Evolutionary conservation across 1,284 basidiomycete genomes (phyloP).

Genomic region (Earliella scabrosa): DNA sequence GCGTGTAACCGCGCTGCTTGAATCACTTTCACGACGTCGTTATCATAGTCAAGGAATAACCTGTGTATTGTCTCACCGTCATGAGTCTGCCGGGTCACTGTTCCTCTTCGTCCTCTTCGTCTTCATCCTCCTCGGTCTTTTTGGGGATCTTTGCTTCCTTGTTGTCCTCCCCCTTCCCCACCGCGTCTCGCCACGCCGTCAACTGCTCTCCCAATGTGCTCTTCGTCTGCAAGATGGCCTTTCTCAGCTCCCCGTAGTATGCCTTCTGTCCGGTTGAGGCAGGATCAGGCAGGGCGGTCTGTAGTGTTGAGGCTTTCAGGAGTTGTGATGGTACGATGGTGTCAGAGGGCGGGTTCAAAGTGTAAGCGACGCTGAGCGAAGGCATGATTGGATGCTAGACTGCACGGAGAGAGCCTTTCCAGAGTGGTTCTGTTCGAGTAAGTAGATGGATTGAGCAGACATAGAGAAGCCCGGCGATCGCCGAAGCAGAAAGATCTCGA

Average conservation of each 20-base stretch:
- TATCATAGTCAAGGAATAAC: background rate
- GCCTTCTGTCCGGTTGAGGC: slow-evolving; percentile 34
- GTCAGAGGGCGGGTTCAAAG: slow-evolving; percentile 50
- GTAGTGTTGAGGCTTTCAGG: slow-evolving; percentile 37
- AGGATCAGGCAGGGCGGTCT: slow-evolving; percentile 39
- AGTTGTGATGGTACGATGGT: slow-evolving; percentile 32
- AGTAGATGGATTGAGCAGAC: no score
- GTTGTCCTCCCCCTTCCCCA: slow-evolving; percentile 61
- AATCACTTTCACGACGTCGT: no score
- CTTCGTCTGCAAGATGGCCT: slow-evolving; percentile 54
- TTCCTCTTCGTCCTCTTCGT: slow-evolving; percentile 41
- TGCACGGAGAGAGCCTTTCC: no score
- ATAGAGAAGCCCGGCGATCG: slow-evolving; percentile 30
- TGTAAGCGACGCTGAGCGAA: slow-evolving; percentile 52
- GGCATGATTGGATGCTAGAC: slow-evolving; percentile 36
- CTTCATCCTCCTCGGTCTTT: slow-evolving; percentile 49
- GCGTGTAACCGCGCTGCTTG: no score
- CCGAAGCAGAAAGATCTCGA: slow-evolving; percentile 18
- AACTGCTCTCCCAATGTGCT: slow-evolving; percentile 61
- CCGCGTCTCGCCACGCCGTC: slow-evolving; percentile 71
- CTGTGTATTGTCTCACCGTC: no score
- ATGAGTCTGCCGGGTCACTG: no score
- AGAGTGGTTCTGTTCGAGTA: no score
- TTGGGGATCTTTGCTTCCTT: slow-evolving; percentile 37
- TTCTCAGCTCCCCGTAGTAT: slow-evolving; percentile 57